phyloP scores from a whole-genome alignment of 208 protist species.

The Leishmania martiniquensis region DNA sequence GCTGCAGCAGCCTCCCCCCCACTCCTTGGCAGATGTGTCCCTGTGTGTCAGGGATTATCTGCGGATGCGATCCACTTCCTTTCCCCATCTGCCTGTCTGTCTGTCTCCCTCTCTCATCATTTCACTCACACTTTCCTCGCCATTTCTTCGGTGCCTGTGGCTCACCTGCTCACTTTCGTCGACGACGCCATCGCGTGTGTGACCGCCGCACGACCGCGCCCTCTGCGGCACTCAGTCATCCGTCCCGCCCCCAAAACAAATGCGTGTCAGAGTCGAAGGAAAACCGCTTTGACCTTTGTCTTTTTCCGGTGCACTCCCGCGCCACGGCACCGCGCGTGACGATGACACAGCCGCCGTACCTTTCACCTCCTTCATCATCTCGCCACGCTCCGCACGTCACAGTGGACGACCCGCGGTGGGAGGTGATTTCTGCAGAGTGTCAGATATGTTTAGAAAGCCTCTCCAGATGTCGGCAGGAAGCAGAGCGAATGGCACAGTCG shows the following conservation, averaged over 20 bases:
- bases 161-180: not conserved
- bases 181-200: not conserved
- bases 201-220: not conserved
- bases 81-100: not conserved
- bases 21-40: not conserved
- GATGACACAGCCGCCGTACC: not conserved
- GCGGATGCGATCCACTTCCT: not conserved
- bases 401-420: not conserved
- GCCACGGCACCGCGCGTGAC: not conserved
- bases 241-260: too few species aligned
- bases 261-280: not conserved
- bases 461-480: not conserved
- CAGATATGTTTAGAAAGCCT: not conserved
- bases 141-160: not conserved
- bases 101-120: not conserved
- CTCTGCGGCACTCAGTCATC: not conserved
- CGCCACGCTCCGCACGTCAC: not conserved
- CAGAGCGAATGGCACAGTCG: not conserved
- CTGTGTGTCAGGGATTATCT: not conserved
- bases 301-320: not conserved
- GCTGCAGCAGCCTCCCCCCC: not conserved
- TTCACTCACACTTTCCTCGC: not conserved
- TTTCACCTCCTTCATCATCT: not conserved
- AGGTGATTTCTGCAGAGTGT: not conserved
- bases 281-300: not conserved